phyloP scores from a whole-genome alignment of 164 flowering plant species.

The Kingdonia uniflora region DNA sequence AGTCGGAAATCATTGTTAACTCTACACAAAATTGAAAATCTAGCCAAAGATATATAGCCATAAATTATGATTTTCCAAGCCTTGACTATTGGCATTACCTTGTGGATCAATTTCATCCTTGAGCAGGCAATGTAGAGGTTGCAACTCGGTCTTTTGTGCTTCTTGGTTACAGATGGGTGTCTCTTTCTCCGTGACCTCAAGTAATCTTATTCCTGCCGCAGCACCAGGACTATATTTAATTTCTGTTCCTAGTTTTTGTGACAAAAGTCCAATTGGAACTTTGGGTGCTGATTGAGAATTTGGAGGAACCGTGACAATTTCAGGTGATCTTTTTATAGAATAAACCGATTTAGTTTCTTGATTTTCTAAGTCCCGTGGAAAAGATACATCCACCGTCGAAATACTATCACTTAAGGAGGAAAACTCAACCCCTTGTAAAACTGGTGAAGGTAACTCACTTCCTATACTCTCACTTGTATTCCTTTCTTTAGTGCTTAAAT shows the following conservation, averaged over 20 bases:
- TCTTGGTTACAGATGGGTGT: constrained; percentile 7
- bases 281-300: not conserved
- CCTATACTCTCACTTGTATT: constrained; percentile 9
- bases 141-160: constrained; percentile 13
- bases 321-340: constrained; percentile 6
- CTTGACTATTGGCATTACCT: constrained; percentile 16
- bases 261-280: constrained; percentile 8
- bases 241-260: constrained; percentile 11
- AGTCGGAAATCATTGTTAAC: too few relatives aligned
- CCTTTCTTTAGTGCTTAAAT: constrained; percentile 21
- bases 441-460: constrained; percentile 10
- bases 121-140: constrained; percentile 14
- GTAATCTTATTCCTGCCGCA: constrained; percentile 2
- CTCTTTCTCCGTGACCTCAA: constrained; percentile 16
- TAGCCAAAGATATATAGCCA: too few relatives aligned
- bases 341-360: constrained; percentile 10
- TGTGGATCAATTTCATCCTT: constrained; percentile 17
- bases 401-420: constrained; percentile 6
- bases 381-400: constrained; percentile 5
- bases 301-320: not conserved
- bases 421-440: constrained; percentile 5
- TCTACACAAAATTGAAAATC: too few relatives aligned
- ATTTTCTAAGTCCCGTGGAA: constrained; percentile 3
- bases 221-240: constrained; percentile 4
- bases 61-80: too few relatives aligned